Evolutionary conservation across 2,329 filamentous ascomycete genomes (phyloP).

Genomic region (Colletotrichum sp.): DNA sequence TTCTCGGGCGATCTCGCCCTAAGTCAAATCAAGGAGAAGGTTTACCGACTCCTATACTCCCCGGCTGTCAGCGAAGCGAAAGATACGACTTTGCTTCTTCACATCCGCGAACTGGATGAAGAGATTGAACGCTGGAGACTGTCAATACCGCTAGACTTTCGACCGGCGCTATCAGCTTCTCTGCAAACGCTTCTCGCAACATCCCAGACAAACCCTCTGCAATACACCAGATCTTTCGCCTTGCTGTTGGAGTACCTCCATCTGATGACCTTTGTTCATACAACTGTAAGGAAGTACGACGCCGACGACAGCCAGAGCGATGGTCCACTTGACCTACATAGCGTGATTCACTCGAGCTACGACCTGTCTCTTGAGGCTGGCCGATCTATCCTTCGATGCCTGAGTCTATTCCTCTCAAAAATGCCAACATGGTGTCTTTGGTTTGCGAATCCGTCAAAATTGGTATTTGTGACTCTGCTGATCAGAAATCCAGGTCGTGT

Average conservation of each 20-base stretch:
- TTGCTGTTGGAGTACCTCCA: constrained; percentile 25
- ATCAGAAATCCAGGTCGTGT: not conserved
- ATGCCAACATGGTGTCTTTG: not conserved
- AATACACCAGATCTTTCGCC: not conserved
- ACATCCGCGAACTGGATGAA: constrained; percentile 32
- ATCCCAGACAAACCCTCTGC: not conserved
- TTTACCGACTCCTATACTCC: not conserved
- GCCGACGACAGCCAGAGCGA: not conserved
- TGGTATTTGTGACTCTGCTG: not conserved
- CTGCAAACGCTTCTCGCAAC: not conserved
- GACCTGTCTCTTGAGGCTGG: constrained; percentile 26
- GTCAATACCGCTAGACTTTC: constrained; percentile 22
- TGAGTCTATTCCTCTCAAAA: not conserved
- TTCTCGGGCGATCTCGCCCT: not conserved
- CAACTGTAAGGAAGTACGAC: constrained; percentile 23
- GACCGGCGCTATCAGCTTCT: not conserved
- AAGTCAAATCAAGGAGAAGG: not conserved
- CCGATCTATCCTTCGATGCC: constrained; percentile 20
- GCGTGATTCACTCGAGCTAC: constrained; percentile 26
- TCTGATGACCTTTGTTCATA: constrained; percentile 22
- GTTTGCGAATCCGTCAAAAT: not conserved
- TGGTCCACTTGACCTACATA: constrained; percentile 21
- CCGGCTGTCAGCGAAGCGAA: not conserved
- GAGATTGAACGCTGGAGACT: constrained; percentile 36
- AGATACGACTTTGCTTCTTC: constrained; percentile 16